Percentiles rank a stretch among this genome's conserved stretches.
Evolutionary conservation across 1,139 yeast genomes (phyloP).

Genomic region (Saccharomyces hybrid): DNA sequence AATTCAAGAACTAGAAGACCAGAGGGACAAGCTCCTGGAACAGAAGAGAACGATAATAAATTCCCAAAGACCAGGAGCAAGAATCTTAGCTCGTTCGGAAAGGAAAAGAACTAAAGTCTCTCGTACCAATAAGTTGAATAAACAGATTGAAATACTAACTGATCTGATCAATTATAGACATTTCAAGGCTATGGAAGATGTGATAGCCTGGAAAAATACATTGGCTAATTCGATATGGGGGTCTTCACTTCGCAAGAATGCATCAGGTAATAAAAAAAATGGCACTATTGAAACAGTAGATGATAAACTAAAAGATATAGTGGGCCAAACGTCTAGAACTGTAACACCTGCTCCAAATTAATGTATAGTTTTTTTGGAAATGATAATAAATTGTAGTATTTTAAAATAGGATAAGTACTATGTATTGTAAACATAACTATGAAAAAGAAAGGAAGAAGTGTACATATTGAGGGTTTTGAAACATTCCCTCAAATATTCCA

Average conservation of each 20-base stretch:
- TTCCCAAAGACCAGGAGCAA: slow-evolving; percentile 14
- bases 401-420: neutral
- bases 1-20: slow-evolving; percentile 24
- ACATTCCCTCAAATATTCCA: no score
- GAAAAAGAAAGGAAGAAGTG: no score
- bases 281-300: slow-evolving; percentile 12
- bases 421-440: neutral
- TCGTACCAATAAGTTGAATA: slow-evolving; percentile 16
- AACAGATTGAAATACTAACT: slow-evolving; percentile 22
- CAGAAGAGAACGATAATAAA: slow-evolving; percentile 14
- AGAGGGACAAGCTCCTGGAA: slow-evolving; percentile 21
- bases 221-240: slow-evolving; percentile 20
- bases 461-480: no score
- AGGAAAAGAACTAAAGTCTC: slow-evolving; percentile 14
- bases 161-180: slow-evolving; percentile 21
- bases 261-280: slow-evolving; percentile 16
- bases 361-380: neutral
- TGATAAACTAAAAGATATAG: slow-evolving; percentile 14
- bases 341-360: slow-evolving; percentile 4
- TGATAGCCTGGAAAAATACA: slow-evolving; percentile 23
- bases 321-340: slow-evolving; percentile 12
- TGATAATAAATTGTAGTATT: neutral
- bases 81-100: slow-evolving; percentile 21
- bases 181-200: slow-evolving; percentile 18
- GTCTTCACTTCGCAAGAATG: slow-evolving; percentile 21